phyloP scores from a whole-genome alignment of 352 stramenopile species.

The Globisporangium lucens region DNA sequence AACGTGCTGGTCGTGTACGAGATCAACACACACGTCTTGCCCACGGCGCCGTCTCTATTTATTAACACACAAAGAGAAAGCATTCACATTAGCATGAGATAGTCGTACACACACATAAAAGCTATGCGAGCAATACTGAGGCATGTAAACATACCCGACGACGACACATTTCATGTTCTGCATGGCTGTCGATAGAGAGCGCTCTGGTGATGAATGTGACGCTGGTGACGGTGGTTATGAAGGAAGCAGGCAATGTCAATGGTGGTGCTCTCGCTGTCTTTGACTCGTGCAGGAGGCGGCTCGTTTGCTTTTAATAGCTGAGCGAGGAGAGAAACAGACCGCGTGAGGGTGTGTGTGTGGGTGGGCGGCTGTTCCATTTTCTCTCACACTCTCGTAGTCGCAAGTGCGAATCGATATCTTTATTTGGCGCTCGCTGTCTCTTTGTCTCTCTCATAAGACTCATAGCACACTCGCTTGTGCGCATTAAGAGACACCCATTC shows the following conservation, averaged over 20 bases:
- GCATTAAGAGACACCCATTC: background rate
- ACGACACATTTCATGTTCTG: conserved; percentile 97
- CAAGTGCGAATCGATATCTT: conserved; percentile 6
- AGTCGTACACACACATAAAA: background rate
- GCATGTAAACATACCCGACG: conserved; percentile 55
- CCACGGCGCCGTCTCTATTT: conserved; percentile 91
- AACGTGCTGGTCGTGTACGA: conserved; percentile 98
- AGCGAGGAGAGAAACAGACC: background rate
- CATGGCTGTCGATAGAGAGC: conserved; percentile 41
- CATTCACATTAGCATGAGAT: background rate
- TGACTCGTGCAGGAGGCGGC: background rate
- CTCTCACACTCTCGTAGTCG: background rate
- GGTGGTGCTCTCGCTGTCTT: background rate
- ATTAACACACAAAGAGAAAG: conserved; percentile 2
- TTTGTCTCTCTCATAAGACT: conserved; percentile 1
- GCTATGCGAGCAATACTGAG: conserved; percentile 8
- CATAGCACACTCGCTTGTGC: background rate
- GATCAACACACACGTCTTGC: conserved; percentile 96
- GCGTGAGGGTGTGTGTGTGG: background rate
- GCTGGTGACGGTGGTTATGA: background rate
- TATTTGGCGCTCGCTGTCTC: background rate
- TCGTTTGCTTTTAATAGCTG: conserved; percentile 10
- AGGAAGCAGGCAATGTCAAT: background rate
- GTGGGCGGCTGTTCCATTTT: conserved; percentile 1
- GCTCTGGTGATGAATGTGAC: background rate